A percentile compares a stretch with the other conserved stretches of the same genome.
Evolutionary conservation across 176 grass and related monocot genomes (phyloP).

Genomic region (Oryza officinalis): DNA sequence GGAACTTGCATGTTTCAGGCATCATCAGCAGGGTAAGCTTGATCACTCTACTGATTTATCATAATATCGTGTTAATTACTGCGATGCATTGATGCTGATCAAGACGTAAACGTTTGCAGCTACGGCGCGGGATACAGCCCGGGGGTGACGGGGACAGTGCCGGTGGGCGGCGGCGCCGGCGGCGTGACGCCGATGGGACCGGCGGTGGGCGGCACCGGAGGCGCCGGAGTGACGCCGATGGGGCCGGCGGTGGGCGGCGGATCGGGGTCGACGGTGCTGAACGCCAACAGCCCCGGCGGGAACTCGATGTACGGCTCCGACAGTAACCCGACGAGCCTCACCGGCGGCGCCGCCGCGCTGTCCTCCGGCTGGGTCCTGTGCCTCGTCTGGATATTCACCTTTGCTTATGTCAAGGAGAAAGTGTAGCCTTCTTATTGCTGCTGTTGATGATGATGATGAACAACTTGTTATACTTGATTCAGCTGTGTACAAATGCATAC

Average conservation of each 20-base stretch:
- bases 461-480: neutral
- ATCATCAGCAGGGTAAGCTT: slow-evolving; percentile 65
- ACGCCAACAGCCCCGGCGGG: slow-evolving; percentile 50
- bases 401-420: slow-evolving; percentile 52
- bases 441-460: neutral
- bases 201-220: slow-evolving; percentile 21
- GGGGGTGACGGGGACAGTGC: slow-evolving; percentile 26
- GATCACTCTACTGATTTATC: neutral
- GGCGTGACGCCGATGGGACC: slow-evolving; percentile 3
- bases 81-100: neutral
- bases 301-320: slow-evolving; percentile 61
- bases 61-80: neutral
- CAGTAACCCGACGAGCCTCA: slow-evolving; percentile 41
- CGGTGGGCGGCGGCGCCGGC: slow-evolving; percentile 20
- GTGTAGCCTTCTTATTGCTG: slow-evolving; percentile 19
- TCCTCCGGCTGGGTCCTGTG: slow-evolving; percentile 43
- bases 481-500: slow-evolving; percentile 35
- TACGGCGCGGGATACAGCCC: slow-evolving; percentile 49
- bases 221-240: slow-evolving; percentile 6
- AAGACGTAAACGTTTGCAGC: slow-evolving; percentile 28
- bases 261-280: slow-evolving; percentile 72
- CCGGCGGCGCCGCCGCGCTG: slow-evolving; percentile 31
- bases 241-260: slow-evolving; percentile 33
- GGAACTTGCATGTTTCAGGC: slow-evolving; percentile 62
- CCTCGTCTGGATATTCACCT: slow-evolving; percentile 58